Conservation (phyloP, 192 early-diverging fungal species). For the Entomortierella chlamydospora region DNA sequence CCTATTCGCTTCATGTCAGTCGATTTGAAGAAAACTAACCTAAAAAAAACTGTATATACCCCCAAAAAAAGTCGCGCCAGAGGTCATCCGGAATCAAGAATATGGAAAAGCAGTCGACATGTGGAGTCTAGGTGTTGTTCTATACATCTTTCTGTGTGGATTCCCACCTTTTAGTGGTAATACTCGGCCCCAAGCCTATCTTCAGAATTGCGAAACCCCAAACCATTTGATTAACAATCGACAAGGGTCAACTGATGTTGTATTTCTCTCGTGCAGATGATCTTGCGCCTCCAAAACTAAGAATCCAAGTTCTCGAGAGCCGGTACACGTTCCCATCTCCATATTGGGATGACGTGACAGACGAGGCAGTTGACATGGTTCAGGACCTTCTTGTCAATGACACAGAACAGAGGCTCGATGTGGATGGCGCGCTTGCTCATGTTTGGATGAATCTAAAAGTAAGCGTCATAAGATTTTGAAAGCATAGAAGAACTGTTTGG, state of each 20-base stretch:
- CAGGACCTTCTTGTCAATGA: slow-evolving; percentile 18
- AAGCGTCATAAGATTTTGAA: not conserved
- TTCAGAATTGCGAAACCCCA: not conserved
- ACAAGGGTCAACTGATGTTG: not conserved
- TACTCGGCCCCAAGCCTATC: not conserved
- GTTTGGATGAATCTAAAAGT: slow-evolving; percentile 42
- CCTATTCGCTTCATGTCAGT: not conserved
- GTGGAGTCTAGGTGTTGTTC: slow-evolving; percentile 94
- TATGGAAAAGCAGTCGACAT: slow-evolving; percentile 87
- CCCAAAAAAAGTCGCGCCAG: slow-evolving; percentile 83
- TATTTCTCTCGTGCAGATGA: slow-evolving; percentile 64
- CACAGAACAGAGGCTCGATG: slow-evolving; percentile 5
- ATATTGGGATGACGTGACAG: slow-evolving; percentile 83
- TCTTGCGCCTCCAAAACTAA: slow-evolving; percentile 58
- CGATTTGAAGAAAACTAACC: not conserved
- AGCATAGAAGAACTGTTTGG: not conserved
- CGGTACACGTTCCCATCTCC: slow-evolving; percentile 80
- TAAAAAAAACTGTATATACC: too few species aligned
- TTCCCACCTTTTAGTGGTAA: slow-evolving; percentile 85
- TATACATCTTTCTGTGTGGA: slow-evolving; percentile 92
- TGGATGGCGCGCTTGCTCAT: slow-evolving; percentile 31
- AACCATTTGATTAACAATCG: not conserved
- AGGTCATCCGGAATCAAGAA: slow-evolving; percentile 78
- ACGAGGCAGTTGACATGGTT: slow-evolving; percentile 56
- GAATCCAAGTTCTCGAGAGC: slow-evolving; percentile 73